A percentile compares a stretch with the other conserved stretches of the same genome.
Conservation (phyloP, 345 rosid species). For the Eucalyptus pumila region DNA sequence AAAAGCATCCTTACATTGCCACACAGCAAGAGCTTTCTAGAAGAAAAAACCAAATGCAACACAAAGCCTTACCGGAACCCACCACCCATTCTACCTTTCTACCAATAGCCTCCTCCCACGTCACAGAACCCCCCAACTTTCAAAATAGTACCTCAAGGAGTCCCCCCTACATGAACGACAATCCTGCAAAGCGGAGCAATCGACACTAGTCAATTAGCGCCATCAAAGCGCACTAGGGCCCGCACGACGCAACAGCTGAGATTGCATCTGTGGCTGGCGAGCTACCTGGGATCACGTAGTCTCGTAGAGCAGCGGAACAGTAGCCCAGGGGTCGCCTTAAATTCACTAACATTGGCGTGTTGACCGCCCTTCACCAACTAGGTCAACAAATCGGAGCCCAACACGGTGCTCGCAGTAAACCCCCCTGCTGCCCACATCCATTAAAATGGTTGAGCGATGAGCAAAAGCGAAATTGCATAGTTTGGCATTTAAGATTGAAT, state of each 20-base stretch:
- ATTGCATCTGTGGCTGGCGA: too few species aligned
- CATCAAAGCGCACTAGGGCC: rapidly evolving
- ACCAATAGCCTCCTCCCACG: too few species aligned
- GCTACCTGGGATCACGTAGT: too few species aligned
- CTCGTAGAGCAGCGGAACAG: rapidly evolving
- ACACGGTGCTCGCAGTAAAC: not conserved
- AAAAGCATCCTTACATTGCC: too few species aligned
- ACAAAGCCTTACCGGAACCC: rapidly evolving
- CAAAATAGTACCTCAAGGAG: too few species aligned
- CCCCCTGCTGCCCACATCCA: too few species aligned
- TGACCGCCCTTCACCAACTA: not conserved
- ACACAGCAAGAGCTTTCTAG: rapidly evolving
- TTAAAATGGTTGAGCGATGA: rapidly evolving
- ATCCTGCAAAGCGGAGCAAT: rapidly evolving
- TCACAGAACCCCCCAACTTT: rapidly evolving
- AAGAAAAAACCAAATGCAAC: too few species aligned
- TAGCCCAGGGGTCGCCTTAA: too few species aligned
- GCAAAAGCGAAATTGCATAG: too few species aligned
- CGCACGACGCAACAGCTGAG: rapidly evolving
- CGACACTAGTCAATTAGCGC: rapidly evolving
- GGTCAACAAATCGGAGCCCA: not conserved
- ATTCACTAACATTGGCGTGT: conserved; percentile 10
- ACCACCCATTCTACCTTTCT: too few species aligned
- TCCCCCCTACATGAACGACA: too few species aligned
- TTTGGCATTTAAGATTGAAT: too few species aligned